Evolutionary conservation across 495 filamentous ascomycete genomes (phyloP), one percentile per base, ranked within the genome.

Genomic region (Xylaria intraflava): DNA sequence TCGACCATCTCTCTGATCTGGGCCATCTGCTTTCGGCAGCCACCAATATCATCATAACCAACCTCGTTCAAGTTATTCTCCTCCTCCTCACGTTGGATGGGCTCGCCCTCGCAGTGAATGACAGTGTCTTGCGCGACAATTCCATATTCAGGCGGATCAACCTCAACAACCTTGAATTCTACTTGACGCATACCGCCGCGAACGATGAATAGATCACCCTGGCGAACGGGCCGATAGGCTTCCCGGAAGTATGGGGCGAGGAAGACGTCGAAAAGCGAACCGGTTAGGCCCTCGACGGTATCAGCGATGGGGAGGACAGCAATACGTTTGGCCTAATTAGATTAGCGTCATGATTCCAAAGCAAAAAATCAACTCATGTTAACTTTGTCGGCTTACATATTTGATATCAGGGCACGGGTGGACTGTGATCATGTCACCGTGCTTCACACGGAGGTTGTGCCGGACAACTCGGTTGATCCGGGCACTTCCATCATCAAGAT

Each of bases 341-440:
- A 52, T 61, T 38, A 60, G 36, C 8, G 42, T 3, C 11, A 9
- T 45, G 51, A 56, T 48, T 29, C 38, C 8, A 65, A 43, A 35
- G 36, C 20, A 22, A 27, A 8, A 2, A 11, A 1, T 10, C 6
- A 30, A 26, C 29, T 22, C 2, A 31, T 26, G 27, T 41, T 6
- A 49, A 6, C 14, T 14, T 22, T 22, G n/a, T n/a, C 29, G 9
- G 74, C 90, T 68, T 74, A 96, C 91, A 72, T 98, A 98, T 95
- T 98, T 98, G 75, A 98, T 98, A 69, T 98, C 93, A n/a, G 94
- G 92, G 76, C 93, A 98, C n/a, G 93, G 82, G 77, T 97, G 90
- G 52, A 98, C 88, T 47, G 91, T 95, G 65, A 97, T 84, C 60
- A 97, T 85, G 69, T 98, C 93, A 60, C 93, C 94, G 68, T 96